Conservation (phyloP, 2,329 filamentous ascomycete genomes). For the Stemphylium lycopersici region DNA sequence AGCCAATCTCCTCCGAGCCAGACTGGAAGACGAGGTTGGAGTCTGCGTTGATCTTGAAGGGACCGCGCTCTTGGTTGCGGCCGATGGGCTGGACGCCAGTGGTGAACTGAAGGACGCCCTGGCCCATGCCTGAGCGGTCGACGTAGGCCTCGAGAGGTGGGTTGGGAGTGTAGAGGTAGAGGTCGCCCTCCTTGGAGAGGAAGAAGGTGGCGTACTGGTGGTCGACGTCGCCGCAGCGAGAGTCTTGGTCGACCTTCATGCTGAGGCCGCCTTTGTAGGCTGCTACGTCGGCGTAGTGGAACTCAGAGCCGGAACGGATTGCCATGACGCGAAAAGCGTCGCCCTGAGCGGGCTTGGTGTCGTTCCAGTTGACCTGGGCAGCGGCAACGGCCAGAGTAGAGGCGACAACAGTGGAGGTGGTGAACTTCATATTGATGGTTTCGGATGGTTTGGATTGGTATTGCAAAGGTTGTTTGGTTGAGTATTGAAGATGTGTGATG, state of each 20-base stretch:
- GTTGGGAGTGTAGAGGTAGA: constrained; percentile 56
- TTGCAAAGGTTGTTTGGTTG: constrained; percentile 1
- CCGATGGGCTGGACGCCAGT: constrained; percentile 53
- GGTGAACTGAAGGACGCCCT: constrained; percentile 60
- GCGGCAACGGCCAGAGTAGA: constrained; percentile 29
- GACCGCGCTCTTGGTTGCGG: constrained; percentile 54
- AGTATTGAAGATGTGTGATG: constrained; percentile 3
- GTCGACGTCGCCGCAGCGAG: constrained; percentile 25
- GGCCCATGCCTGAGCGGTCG: constrained; percentile 66
- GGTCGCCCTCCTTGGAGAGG: constrained; percentile 50
- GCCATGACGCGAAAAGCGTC: constrained; percentile 58
- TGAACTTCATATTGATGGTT: constrained; percentile 42
- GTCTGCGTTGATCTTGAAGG: constrained; percentile 54
- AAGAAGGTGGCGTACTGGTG: constrained; percentile 58
- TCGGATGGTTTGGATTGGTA: constrained; percentile 8
- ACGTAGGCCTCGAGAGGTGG: constrained; percentile 58
- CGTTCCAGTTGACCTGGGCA: constrained; percentile 31
- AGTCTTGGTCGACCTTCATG: constrained; percentile 41
- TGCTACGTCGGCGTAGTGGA: constrained; percentile 57
- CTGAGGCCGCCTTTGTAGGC: constrained; percentile 55
- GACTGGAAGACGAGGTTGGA: constrained; percentile 55
- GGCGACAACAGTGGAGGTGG: constrained; percentile 28
- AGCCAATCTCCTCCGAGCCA: constrained; percentile 40
- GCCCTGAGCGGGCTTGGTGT: constrained; percentile 17
- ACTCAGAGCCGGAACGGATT: constrained; percentile 55